Percentiles rank a stretch among this genome's conserved stretches.
These are phyloP conservation scores for Salix brachista DNA, from an alignment of 345 rosid genomes.

Conservation along the genomic window DNA sequence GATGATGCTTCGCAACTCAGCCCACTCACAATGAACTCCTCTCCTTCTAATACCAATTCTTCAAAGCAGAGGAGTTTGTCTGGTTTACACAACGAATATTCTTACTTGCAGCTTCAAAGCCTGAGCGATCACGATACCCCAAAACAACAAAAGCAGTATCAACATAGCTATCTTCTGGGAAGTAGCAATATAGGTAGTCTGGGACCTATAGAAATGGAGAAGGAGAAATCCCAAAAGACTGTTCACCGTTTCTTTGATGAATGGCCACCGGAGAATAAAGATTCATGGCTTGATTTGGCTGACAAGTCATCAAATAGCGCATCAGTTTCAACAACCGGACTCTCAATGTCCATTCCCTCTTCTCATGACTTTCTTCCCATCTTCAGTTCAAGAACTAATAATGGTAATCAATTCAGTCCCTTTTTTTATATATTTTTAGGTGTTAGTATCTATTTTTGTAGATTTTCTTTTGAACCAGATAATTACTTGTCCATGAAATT, in stretches of 20 bases:
- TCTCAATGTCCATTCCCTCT: slow-evolving; percentile 67
- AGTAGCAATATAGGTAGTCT: slow-evolving; percentile 32
- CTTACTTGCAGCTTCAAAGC: slow-evolving; percentile 58
- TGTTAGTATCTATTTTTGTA: background rate
- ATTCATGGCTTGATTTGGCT: slow-evolving; percentile 58
- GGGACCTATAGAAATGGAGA: slow-evolving; percentile 35
- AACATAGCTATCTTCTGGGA: slow-evolving; percentile 35
- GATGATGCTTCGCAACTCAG: slow-evolving; percentile 66
- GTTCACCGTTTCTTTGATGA: slow-evolving; percentile 87
- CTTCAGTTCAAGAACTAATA: slow-evolving; percentile 41
- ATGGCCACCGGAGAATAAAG: slow-evolving; percentile 60
- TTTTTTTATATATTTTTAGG: too few species aligned
- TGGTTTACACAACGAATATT: slow-evolving; percentile 41
- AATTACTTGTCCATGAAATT: background rate
- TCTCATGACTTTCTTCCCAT: slow-evolving; percentile 49
- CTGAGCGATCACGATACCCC: slow-evolving; percentile 18
- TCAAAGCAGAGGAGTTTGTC: slow-evolving; percentile 42
- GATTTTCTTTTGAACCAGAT: background rate
- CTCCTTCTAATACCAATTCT: slow-evolving; percentile 24
- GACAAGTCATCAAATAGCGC: slow-evolving; percentile 51
- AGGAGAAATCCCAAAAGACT: slow-evolving; percentile 56
- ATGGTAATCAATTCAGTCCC: slow-evolving; percentile 25
- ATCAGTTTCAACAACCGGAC: slow-evolving; percentile 45
- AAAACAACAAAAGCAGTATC: slow-evolving; percentile 32
- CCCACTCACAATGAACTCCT: slow-evolving; percentile 54